Evolutionary conservation across 352 stramenopile genomes (phyloP), one percentile per base, ranked within the genome.

Genomic region (Thalassiosira pacifica): DNA sequence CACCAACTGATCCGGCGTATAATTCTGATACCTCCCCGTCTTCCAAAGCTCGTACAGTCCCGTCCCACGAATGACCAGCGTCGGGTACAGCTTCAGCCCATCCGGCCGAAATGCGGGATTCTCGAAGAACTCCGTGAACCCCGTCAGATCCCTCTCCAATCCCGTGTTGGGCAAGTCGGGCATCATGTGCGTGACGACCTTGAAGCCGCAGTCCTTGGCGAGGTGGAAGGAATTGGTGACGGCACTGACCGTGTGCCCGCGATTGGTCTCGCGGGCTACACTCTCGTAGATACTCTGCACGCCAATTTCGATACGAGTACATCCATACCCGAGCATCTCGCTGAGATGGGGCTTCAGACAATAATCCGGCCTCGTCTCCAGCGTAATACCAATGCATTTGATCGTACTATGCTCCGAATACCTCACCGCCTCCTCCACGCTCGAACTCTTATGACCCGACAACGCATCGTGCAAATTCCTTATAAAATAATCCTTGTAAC

Each of bases 111-210:
- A 99, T 0, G 88, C 57, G 0, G 97, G 97, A 90, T 98, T 98
- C 84, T 98, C 97, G 93, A 99, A 99, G 86, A 98, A 98, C 89
- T 99, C 97, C 45, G 93, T 91, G 88, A 99, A 98, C n/a, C 97
- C 97, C 53, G 97, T 91, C 26, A 99, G 88, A 88, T 99, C 97
- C 6, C 97, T 91, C 82, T 99, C 97, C 86, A 97, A 97, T n/a
- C 95, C 97, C 93, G 98, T 98, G 91, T 99, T 99, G 0, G 97
- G 97, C 64, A 99, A 85, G 87, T 99, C 97, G 0, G 97, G 97
- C 97, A 99, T 99, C 96, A 99, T 98, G 89, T 99, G 97, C 11
- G 95, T 98, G 5, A 99, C 97, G 37, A 99, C 97, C 92, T 99
- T 99, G 93, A 98, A 99, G 0, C 97, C 97, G 74, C 96, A 98